Conservation (phyloP, 2,329 filamentous ascomycete genomes). For the Microdochium nivale region DNA sequence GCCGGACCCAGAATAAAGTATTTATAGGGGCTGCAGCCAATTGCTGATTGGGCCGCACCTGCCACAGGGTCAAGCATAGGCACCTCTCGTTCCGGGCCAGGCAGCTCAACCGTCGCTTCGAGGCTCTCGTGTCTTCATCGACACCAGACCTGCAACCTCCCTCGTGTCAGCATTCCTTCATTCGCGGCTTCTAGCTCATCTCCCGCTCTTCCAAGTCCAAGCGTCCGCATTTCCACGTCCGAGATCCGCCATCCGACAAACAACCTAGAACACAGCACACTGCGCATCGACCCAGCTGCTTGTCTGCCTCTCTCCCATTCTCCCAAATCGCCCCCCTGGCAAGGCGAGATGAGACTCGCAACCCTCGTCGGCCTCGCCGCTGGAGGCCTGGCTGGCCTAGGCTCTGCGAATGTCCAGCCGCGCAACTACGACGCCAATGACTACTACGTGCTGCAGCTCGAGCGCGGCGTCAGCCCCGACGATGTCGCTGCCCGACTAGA, state of each 20-base stretch:
- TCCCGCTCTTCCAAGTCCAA: neutral
- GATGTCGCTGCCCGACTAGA: slow-evolving; percentile 66
- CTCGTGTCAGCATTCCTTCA: neutral
- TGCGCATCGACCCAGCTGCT: neutral
- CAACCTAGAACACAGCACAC: neutral
- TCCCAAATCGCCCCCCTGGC: neutral
- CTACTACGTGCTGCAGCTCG: slow-evolving; percentile 88
- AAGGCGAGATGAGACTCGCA: slow-evolving; percentile 37
- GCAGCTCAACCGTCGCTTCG: slow-evolving; percentile 12
- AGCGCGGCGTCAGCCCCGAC: slow-evolving; percentile 53
- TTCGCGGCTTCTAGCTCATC: neutral
- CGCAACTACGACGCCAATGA: slow-evolving; percentile 76
- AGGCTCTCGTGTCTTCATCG: slow-evolving; percentile 1
- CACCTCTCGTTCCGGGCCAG: neutral
- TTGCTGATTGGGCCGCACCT: neutral
- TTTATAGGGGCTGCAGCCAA: neutral
- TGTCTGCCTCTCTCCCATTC: neutral
- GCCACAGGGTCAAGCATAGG: neutral
- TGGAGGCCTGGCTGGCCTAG: slow-evolving; percentile 37
- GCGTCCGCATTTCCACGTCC: neutral
- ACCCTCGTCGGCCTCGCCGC: slow-evolving; percentile 42
- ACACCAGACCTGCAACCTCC: neutral
- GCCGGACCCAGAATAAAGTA: neutral
- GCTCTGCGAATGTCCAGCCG: slow-evolving; percentile 33
- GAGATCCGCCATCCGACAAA: neutral